Base-by-base conservation (phyloP, 73 alveolate genomes). In the Paraurostyla sp. region DNA sequence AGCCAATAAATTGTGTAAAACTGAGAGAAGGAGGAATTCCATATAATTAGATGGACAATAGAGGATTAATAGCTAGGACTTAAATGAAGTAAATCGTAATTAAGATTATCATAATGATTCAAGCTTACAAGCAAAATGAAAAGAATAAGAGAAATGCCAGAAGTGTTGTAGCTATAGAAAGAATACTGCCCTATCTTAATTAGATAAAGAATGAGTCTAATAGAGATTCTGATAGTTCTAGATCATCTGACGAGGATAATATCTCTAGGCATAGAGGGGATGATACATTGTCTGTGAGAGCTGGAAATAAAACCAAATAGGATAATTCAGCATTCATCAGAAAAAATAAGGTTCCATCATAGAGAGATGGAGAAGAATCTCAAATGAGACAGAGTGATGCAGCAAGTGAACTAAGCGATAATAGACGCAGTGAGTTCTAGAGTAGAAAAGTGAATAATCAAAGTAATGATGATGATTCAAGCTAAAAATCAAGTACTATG, bases 141-240 rank as follows among this genome's bases (percentile, higher is more conserved):
- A 88, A 80, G 59, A 81, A 80, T 0, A 57, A 59, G 58, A 76
- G 94, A 40, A 87, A 91, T 80, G 87, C 87, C 97, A 82, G 96
- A 97, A 51, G 97, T 96, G 29, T 25, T 0, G 89, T 78, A 4
- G 54, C 63, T 7, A 42, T 81, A 73, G 38, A 94, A 78, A 78
- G 69, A 36, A 51, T 78, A 15, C 71, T 78, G 4, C 76, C 76
- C n/a, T 51, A 51, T 27, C 59, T 54, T 15, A 78, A 40, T 6
- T n/a, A 13, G 7, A 36, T 3, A 20, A 30, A 30, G 3, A 73
- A 48, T 43, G 86, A 73, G 20, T 73, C 86, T 11, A 18, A 46
- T 46, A 50, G 80, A 11, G 30, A 62, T 23, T 62, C 80, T 1
- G 86, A 73, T 23, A 49, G 71, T 25, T 73, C 86, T 25, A 71